Percentiles rank a stretch among this genome's conserved stretches.
phyloP scores from a whole-genome alignment of 2,329 filamentous ascomycete species.

The Neofusicoccum kwambonambiense region DNA sequence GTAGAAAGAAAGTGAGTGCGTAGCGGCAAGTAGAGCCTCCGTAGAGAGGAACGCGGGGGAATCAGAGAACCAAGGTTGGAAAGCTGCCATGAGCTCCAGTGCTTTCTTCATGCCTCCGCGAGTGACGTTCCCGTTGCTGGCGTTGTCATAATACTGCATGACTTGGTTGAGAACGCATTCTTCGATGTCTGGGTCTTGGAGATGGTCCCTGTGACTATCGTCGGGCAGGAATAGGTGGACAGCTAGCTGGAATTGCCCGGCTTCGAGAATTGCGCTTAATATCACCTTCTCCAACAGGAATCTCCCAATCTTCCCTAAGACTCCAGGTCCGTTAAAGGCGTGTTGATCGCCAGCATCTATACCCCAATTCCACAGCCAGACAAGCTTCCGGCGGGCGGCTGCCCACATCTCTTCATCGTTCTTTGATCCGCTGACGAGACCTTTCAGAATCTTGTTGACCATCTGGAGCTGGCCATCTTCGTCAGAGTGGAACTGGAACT shows the following conservation, averaged over 20 bases:
- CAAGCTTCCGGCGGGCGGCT: conserved; percentile 59
- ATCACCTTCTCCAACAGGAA: conserved; percentile 69
- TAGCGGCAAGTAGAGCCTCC: conserved; percentile 67
- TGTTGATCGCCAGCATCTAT: conserved; percentile 44
- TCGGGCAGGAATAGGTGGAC: conserved; percentile 58
- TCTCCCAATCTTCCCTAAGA: conserved; percentile 57
- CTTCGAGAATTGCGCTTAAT: conserved; percentile 58
- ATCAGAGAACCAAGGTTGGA: conserved; percentile 57
- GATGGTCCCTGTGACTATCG: conserved; percentile 48
- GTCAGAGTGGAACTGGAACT: conserved; percentile 64
- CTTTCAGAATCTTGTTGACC: conserved; percentile 59
- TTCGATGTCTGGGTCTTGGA: conserved; percentile 55
- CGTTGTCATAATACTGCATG: conserved; percentile 74
- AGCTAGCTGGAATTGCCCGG: conserved; percentile 55
- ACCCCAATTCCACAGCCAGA: conserved; percentile 76
- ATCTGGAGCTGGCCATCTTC: conserved; percentile 63
- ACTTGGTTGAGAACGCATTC: conserved; percentile 60
- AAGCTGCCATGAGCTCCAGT: conserved; percentile 68
- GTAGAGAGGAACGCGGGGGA: conserved; percentile 56
- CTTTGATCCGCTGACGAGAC: conserved; percentile 51
- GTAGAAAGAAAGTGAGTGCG: conserved; percentile 73
- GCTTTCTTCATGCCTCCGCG: conserved; percentile 76
- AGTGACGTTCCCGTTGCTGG: conserved; percentile 75
- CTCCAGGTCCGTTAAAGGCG: conserved; percentile 45
- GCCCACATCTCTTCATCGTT: conserved; percentile 64